phyloP scores from a whole-genome alignment of 2,329 filamentous ascomycete genomes.

The Keithomyces neogunnii region DNA sequence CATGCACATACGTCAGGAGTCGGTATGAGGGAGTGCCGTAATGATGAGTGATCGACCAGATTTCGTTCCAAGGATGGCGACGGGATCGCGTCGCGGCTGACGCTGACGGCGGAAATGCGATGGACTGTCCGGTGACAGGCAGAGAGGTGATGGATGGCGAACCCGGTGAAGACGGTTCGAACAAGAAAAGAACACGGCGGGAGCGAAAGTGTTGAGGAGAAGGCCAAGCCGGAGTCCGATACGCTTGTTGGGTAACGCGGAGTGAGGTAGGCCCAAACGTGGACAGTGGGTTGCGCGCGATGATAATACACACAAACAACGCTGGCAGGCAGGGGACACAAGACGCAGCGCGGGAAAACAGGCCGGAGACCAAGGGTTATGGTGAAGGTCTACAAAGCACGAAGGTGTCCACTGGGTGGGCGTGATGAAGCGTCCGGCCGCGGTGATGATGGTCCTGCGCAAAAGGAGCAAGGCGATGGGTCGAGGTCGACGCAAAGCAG shows the following conservation, averaged over 20 bases:
- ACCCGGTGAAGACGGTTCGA: background rate
- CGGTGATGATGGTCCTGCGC: slow-evolving; percentile 5
- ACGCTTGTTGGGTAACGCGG: background rate
- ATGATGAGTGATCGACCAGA: background rate
- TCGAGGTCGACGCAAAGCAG: slow-evolving; percentile 13
- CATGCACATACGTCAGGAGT: slow-evolving; percentile 32
- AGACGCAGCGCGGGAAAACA: background rate
- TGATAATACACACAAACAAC: slow-evolving; percentile 1
- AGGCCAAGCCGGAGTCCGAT: background rate
- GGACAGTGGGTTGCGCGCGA: slow-evolving; percentile 4
- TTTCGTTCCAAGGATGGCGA: slow-evolving; percentile 2
- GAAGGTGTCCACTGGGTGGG: background rate
- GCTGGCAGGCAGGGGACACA: slow-evolving; percentile 1
- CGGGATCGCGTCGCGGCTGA: slow-evolving; percentile 8
- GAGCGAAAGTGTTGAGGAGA: background rate
- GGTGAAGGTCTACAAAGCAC: background rate
- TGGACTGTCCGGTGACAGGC: background rate
- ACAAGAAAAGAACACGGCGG: background rate
- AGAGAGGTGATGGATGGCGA: background rate
- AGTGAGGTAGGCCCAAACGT: slow-evolving; percentile 1
- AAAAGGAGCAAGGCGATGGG: slow-evolving; percentile 11
- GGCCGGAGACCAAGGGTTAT: slow-evolving; percentile 4
- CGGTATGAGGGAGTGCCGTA: slow-evolving; percentile 2
- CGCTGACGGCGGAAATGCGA: slow-evolving; percentile 3
- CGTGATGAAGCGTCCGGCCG: background rate